Conservation (phyloP, 768 basidiomycete species). For the Boletus sensibilis region DNA sequence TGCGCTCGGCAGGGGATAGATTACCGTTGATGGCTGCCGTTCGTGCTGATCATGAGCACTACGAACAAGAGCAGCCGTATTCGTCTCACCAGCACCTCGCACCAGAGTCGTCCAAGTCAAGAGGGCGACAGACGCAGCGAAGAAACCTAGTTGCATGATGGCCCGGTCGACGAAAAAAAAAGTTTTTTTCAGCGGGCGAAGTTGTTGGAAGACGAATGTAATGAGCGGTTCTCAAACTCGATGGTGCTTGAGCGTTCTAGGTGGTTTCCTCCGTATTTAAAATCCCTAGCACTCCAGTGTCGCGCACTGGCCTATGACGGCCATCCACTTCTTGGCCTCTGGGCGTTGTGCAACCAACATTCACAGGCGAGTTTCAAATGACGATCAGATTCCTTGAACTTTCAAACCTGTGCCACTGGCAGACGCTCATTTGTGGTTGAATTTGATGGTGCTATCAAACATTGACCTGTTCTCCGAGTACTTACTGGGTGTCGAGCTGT, state of each 20-base stretch:
- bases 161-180: not conserved
- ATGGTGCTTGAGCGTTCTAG: no score
- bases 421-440: not conserved
- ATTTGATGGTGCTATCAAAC: no score
- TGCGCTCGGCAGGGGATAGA: not conserved
- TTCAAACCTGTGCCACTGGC: not conserved
- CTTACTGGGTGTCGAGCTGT: not conserved
- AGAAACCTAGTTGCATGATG: not conserved
- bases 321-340: no score
- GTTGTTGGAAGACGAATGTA: not conserved
- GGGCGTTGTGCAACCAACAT: no score
- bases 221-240: no score
- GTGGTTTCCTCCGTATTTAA: no score
- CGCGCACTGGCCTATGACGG: no score
- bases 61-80: not conserved
- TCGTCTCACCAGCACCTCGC: not conserved
- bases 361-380: no score
- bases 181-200: not conserved
- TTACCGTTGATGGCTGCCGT: not conserved
- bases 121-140: not conserved
- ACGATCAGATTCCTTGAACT: no score
- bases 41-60: not conserved
- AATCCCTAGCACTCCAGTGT: no score
- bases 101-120: not conserved
- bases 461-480: not conserved